Base-by-base conservation (phyloP, 2,329 filamentous ascomycete species). In the Elsinoe perseae region DNA sequence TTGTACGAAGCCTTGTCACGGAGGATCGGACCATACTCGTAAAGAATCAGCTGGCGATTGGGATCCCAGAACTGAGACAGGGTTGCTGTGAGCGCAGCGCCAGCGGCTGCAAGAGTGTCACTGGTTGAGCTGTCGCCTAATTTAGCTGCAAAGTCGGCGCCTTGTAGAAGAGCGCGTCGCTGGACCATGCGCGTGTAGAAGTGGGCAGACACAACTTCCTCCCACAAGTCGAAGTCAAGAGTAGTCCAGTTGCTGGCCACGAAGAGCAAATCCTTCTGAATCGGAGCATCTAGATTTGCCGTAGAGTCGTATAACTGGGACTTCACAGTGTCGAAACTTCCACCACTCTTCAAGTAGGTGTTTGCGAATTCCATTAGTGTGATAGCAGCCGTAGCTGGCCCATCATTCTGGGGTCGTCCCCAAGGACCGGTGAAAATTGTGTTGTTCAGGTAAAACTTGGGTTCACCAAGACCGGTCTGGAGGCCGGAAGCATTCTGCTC, bases 341-440 rank as follows among this genome's bases (percentile, higher is more conserved):
- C 65, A n/a, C 63, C 61, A 18, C 60, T 59, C n/a, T 61, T 57
- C 8, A 67, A 60, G 25, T 66, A 68, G 36, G 57, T 60, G 34
- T 62, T 62, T 18, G 65, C 65, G 40, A 68, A 68, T 23, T 65
- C 63, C 34, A 68, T 68, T 1, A 68, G 60, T 1, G 66, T 66
- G 50, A 64, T 64, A 14, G 65, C 65, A 34, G 65, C 59, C 20
- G 65, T 67, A 1, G 66, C 66, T 0, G 66, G 66, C 4, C 66
- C 66, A 52, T 69, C 66, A 38, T 67, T 66, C 43, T 69, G 66
- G n/a, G 66, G 66, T n/a, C 66, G 40, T 5, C 66, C 66, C 66
- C 66, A 69, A 9, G 65, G 64, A 10, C 61, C 63, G 1, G 59
- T 61, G 56, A 67, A 69, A 50, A 64, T 60, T 2, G 64, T 65